These are phyloP conservation scores for Coemansia sp. DNA, from an alignment of 192 early-diverging fungal species.

Conservation along the genomic window DNA sequence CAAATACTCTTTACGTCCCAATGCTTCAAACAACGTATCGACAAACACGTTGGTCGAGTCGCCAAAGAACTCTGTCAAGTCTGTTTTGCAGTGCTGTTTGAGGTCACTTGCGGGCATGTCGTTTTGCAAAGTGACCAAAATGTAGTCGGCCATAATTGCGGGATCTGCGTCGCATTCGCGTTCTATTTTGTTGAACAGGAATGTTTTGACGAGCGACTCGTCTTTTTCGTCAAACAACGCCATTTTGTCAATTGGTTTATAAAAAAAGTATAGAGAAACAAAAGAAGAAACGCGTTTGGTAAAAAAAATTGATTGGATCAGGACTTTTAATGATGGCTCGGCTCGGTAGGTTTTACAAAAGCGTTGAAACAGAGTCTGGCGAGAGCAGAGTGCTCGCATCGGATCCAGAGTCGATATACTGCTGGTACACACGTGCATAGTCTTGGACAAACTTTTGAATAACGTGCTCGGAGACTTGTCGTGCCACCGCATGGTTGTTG, in stretches of 20 bases:
- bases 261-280: slow-evolving; percentile 8
- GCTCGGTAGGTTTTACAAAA: not conserved
- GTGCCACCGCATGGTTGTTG: slow-evolving; percentile 21
- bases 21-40: slow-evolving; percentile 29
- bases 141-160: slow-evolving; percentile 47
- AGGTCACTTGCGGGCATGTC: slow-evolving; percentile 35
- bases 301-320: not conserved
- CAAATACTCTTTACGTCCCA: slow-evolving; percentile 28
- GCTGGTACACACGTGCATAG: slow-evolving; percentile 18
- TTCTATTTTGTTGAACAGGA: slow-evolving; percentile 48
- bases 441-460: slow-evolving; percentile 22
- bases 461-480: not conserved
- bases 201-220: slow-evolving; percentile 31
- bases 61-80: slow-evolving; percentile 47
- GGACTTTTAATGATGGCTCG: no score
- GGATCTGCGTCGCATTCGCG: slow-evolving; percentile 47
- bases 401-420: not conserved
- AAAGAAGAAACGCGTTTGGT: slow-evolving; percentile 7
- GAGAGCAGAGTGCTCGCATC: not conserved
- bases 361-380: not conserved
- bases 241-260: slow-evolving; percentile 9
- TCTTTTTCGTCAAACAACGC: slow-evolving; percentile 42
- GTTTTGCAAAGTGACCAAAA: slow-evolving; percentile 46
- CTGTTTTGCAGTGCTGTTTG: slow-evolving; percentile 37
- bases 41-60: slow-evolving; percentile 34